These are phyloP conservation scores for Saccharomyces mikatae DNA, from an alignment of 805 yeast genomes.

Conservation along the genomic window DNA sequence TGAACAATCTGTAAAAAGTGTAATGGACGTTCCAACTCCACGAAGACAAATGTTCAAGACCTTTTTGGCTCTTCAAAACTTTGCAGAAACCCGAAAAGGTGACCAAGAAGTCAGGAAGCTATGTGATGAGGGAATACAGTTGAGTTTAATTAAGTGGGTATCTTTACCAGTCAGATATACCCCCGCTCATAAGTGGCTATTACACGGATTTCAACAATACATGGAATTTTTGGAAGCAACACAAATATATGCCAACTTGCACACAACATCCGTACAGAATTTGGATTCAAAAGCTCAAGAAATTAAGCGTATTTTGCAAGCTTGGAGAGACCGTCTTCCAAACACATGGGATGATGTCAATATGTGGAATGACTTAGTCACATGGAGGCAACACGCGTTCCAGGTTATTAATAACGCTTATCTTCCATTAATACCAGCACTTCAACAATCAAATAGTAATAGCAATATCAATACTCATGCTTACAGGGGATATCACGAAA, in stretches of 20 bases:
- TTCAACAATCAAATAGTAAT: conserved; percentile 62
- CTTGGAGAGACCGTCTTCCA: conserved; percentile 97
- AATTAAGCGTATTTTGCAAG: conserved; percentile 85
- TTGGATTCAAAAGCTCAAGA: conserved; percentile 91
- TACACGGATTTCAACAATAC: conserved; percentile 94
- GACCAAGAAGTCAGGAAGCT: conserved; percentile 74
- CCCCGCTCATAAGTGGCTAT: conserved; percentile 77
- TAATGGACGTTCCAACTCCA: conserved; percentile 98
- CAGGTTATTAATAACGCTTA: conserved; percentile 91
- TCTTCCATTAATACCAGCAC: conserved; percentile 80
- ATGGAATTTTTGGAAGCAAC: conserved; percentile 97
- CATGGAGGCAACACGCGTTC: conserved; percentile 98
- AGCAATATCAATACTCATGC: conserved; percentile 85
- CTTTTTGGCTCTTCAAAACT: conserved; percentile 84
- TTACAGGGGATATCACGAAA: conserved; percentile 95
- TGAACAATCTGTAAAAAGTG: conserved; percentile 88
- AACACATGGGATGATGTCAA: conserved; percentile 96
- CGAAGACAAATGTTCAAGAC: conserved; percentile 94
- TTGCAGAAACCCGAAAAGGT: conserved; percentile 82
- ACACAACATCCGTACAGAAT: conserved; percentile 85
- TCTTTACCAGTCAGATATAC: conserved; percentile 68
- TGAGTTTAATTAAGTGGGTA: conserved; percentile 88
- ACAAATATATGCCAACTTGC: conserved; percentile 81
- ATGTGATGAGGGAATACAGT: conserved; percentile 94
- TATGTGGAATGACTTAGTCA: conserved; percentile 93